phyloP scores from a whole-genome alignment of 345 rosid species.

The Salix arbutifolia region DNA sequence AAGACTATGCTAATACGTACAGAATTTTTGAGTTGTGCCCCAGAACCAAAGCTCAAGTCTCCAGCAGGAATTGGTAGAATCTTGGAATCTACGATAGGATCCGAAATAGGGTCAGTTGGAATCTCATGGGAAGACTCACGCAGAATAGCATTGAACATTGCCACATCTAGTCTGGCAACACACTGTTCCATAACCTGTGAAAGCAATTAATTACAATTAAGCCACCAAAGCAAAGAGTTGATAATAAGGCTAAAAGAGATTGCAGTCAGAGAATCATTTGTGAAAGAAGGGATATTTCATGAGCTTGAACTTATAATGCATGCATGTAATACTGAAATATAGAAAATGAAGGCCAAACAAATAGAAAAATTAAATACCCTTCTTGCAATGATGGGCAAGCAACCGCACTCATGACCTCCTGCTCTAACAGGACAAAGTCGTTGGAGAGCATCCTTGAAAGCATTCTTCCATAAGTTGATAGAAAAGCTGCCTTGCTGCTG shows the following conservation, averaged over 20 bases:
- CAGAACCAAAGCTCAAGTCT: conserved; percentile 93
- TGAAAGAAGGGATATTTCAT: background rate
- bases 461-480: conserved; percentile 65
- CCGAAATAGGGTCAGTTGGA: conserved; percentile 91
- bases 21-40: conserved; percentile 90
- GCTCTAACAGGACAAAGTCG: conserved; percentile 89
- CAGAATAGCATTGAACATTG: conserved; percentile 94
- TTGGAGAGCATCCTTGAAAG: conserved; percentile 72
- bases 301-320: background rate
- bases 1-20: conserved; percentile 33
- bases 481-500: conserved; percentile 80
- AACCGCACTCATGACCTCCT: conserved; percentile 86
- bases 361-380: conserved; percentile 40
- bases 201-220: conserved; percentile 12
- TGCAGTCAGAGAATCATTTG: background rate
- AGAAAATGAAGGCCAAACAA: conserved; percentile 2
- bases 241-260: conserved; percentile 1
- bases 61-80: conserved; percentile 96
- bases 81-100: conserved; percentile 79
- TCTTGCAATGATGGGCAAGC: conserved; percentile 72
- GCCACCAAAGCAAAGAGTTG: background rate
- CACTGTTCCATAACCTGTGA: conserved; percentile 84
- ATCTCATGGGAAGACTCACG: conserved; percentile 91
- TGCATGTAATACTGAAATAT: background rate
- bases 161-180: conserved; percentile 77